Percentiles rank a stretch among this genome's conserved stretches.
These are phyloP conservation scores for Tolypocladium amazonense DNA, from an alignment of 2,329 filamentous ascomycete species.

Conservation along the genomic window DNA sequence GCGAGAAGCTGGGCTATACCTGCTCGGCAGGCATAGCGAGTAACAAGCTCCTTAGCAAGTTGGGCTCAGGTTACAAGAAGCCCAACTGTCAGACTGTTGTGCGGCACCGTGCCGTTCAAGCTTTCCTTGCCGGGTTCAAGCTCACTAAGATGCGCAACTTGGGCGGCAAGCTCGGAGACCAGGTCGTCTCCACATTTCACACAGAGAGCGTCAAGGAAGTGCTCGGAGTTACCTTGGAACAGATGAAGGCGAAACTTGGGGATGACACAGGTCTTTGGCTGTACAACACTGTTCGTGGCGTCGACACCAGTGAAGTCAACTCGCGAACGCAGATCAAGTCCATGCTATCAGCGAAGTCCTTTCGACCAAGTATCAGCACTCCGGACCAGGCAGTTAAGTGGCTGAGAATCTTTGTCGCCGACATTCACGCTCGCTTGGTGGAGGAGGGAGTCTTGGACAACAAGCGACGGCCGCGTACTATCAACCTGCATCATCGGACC, in stretches of 20 bases:
- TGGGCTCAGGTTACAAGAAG: conserved; percentile 86
- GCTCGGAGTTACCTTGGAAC: conserved; percentile 59
- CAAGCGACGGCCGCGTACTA: conserved; percentile 73
- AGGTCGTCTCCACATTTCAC: conserved; percentile 68
- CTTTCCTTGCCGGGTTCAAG: conserved; percentile 77
- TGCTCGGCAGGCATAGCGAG: conserved; percentile 81
- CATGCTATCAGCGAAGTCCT: conserved; percentile 95
- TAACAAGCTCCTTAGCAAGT: conserved; percentile 93
- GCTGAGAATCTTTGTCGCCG: conserved; percentile 83
- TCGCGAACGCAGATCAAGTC: conserved; percentile 88
- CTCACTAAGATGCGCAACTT: conserved; percentile 92
- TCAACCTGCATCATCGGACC: conserved; percentile 75
- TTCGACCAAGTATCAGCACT: conserved; percentile 71
- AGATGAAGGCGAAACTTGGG: conserved; percentile 66
- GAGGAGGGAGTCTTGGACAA: conserved; percentile 87
- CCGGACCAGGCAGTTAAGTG: conserved; percentile 72
- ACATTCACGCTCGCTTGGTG: conserved; percentile 81
- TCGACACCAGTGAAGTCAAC: conserved; percentile 82
- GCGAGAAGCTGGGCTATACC: conserved; percentile 68
- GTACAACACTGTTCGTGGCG: conserved; percentile 72
- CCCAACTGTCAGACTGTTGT: conserved; percentile 93
- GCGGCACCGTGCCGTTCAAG: conserved; percentile 67
- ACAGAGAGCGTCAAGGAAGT: conserved; percentile 73
- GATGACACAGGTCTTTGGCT: conserved; percentile 82
- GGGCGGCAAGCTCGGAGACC: conserved; percentile 89